These are phyloP conservation scores for Xylariaceae sp. DNA, from an alignment of 2,329 filamentous ascomycete genomes.

Conservation along the genomic window DNA sequence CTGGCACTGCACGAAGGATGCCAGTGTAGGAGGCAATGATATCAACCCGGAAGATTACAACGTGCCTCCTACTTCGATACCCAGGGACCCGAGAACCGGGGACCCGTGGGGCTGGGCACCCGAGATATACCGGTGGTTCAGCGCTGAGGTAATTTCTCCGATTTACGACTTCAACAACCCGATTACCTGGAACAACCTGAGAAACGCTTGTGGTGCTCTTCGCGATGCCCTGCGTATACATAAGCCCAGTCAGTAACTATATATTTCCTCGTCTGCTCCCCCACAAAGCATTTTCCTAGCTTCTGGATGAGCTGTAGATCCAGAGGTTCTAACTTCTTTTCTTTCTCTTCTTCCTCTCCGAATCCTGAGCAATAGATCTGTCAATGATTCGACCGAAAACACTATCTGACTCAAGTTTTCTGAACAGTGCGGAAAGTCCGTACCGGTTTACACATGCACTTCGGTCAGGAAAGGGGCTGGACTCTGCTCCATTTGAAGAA, in stretches of 20 bases:
- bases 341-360: too few species aligned
- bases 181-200: constrained; percentile 2
- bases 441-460: constrained; percentile 16
- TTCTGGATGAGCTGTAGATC: too few species aligned
- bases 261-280: too few species aligned
- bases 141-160: constrained; percentile 13
- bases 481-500: constrained; percentile 19
- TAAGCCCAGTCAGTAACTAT: too few species aligned
- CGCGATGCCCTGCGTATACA: constrained; percentile 17
- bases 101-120: background rate
- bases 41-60: background rate
- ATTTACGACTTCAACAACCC: constrained; percentile 14
- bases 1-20: too few species aligned
- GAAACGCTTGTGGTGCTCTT: constrained; percentile 9
- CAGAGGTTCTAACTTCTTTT: too few species aligned
- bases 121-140: constrained; percentile 13
- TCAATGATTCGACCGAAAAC: too few species aligned
- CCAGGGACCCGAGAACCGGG: background rate
- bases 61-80: background rate
- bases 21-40: background rate
- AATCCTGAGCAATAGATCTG: too few species aligned
- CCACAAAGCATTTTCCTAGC: too few species aligned
- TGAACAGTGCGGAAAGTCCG: too few species aligned
- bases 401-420: too few species aligned
- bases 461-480: constrained; percentile 17